These are phyloP conservation scores for Microstegium vimineum DNA, from an alignment of 176 grass and related monocot species.

Conservation along the genomic window DNA sequence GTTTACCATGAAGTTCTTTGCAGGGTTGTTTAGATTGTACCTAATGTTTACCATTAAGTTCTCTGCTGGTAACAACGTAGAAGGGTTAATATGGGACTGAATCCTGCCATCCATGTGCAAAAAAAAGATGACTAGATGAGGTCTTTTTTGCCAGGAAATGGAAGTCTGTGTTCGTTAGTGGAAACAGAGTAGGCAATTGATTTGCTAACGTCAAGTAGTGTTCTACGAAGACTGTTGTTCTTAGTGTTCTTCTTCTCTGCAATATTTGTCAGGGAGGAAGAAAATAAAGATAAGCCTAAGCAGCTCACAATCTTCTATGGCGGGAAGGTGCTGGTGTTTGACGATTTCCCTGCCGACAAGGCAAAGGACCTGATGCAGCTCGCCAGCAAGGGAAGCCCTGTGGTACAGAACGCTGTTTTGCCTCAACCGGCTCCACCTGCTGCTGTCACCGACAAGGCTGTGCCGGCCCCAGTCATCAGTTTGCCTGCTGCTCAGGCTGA, in stretches of 20 bases:
- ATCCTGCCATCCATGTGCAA: background rate
- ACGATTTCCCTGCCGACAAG: conserved; percentile 93
- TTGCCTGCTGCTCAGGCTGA: conserved; percentile 18
- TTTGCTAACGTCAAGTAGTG: background rate
- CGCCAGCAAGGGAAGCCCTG: conserved; percentile 57
- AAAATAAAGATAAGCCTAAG: conserved; percentile 38
- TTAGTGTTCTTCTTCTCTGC: conserved; percentile 15
- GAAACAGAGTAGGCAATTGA: background rate
- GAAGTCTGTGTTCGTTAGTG: no score
- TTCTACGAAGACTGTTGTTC: background rate
- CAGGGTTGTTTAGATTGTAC: no score
- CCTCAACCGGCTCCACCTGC: conserved; percentile 18
- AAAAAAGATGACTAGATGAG: no score
- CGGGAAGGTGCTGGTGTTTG: conserved; percentile 88
- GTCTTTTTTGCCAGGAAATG: background rate
- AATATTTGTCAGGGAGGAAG: conserved; percentile 54
- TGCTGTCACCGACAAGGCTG: background rate
- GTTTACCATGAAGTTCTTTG: no score
- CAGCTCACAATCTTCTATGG: conserved; percentile 93
- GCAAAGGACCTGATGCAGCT: conserved; percentile 87
- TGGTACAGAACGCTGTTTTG: conserved; percentile 3
- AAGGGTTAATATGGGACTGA: background rate
- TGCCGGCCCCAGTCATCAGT: conserved; percentile 21
- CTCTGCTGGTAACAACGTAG: background rate
- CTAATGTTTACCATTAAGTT: background rate